phyloP scores from a whole-genome alignment of 1,139 yeast genomes.

The Citeromyces hawaiiensis region DNA sequence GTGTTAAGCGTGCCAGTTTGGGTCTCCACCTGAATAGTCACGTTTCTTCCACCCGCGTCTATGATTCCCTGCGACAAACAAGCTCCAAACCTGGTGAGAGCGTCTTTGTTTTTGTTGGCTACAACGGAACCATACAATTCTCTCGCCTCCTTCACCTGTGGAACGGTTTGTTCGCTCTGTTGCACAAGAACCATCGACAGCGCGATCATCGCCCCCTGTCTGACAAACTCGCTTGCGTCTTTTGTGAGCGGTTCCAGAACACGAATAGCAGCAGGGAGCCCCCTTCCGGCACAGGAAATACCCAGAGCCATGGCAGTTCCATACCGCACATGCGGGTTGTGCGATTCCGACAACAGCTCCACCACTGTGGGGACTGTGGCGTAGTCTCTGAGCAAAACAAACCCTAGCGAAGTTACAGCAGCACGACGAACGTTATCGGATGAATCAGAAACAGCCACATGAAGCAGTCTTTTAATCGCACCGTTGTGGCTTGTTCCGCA shows the following conservation, averaged over 20 bases:
- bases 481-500: conserved; percentile 90
- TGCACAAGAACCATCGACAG: conserved; percentile 86
- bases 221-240: conserved; percentile 93
- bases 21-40: conserved; percentile 86
- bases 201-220: conserved; percentile 95
- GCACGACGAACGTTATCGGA: conserved; percentile 96
- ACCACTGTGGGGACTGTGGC: conserved; percentile 94
- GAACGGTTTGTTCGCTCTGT: conserved; percentile 76
- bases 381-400: conserved; percentile 79
- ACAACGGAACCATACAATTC: conserved; percentile 66
- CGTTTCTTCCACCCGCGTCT: conserved; percentile 98
- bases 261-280: conserved; percentile 77
- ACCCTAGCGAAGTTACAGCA: conserved; percentile 88
- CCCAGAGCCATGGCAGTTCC: conserved; percentile 98
- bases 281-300: conserved; percentile 94
- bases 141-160: conserved; percentile 68
- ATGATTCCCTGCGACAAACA: conserved; percentile 94
- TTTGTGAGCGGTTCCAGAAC: conserved; percentile 86
- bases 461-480: conserved; percentile 78
- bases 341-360: conserved; percentile 83
- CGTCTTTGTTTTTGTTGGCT: conserved; percentile 86
- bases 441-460: conserved; percentile 93
- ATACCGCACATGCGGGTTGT: conserved; percentile 95
- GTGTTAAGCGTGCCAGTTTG: conserved; percentile 85
- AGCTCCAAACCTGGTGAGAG: conserved; percentile 95